Conservation (phyloP, 306 rosid genomes). For the Cyamopsis tetragonoloba region DNA sequence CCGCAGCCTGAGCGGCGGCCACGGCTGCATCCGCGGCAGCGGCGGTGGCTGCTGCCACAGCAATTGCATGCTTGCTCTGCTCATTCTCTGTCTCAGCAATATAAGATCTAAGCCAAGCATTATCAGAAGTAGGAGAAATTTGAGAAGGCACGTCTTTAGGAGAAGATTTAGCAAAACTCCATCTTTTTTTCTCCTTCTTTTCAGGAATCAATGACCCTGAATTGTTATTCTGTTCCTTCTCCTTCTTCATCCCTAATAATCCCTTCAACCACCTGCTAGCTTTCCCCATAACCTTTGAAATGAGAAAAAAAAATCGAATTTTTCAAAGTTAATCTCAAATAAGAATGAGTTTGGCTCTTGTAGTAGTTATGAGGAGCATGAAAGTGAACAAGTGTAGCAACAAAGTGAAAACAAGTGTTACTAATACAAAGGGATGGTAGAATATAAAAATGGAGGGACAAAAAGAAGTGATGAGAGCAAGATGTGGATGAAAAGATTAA, state of each 20-base stretch:
- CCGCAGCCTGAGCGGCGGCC: slow-evolving; percentile 90
- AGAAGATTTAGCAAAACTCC: slow-evolving; percentile 89
- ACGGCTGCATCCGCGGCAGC: slow-evolving; percentile 89
- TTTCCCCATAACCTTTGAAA: slow-evolving; percentile 45
- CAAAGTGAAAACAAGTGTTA: slow-evolving; percentile 21
- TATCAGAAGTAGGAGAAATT: slow-evolving; percentile 14
- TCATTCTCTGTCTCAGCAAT: slow-evolving; percentile 58
- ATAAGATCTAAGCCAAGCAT: slow-evolving; percentile 70
- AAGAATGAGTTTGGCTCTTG: not conserved
- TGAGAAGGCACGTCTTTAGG: slow-evolving; percentile 39
- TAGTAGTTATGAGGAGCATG: not conserved
- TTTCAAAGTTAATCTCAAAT: not conserved
- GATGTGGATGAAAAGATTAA: slow-evolving; percentile 51
- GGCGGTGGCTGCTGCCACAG: slow-evolving; percentile 94
- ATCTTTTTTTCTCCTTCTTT: slow-evolving; percentile 65
- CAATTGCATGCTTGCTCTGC: slow-evolving; percentile 89
- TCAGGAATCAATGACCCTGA: slow-evolving; percentile 30
- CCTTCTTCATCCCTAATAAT: slow-evolving; percentile 83
- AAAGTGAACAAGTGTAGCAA: slow-evolving; percentile 22
- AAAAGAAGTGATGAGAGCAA: slow-evolving; percentile 43
- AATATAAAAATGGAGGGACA: slow-evolving; percentile 18
- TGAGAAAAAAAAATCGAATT: slow-evolving; percentile 8
- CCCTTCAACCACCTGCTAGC: slow-evolving; percentile 86
- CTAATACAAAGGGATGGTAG: not conserved
- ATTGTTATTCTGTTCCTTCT: slow-evolving; percentile 43